A percentile compares a stretch with the other conserved stretches of the same genome.
Evolutionary conservation across 2,329 filamentous ascomycete genomes (phyloP).

Genomic region (Nothopassalora personata): DNA sequence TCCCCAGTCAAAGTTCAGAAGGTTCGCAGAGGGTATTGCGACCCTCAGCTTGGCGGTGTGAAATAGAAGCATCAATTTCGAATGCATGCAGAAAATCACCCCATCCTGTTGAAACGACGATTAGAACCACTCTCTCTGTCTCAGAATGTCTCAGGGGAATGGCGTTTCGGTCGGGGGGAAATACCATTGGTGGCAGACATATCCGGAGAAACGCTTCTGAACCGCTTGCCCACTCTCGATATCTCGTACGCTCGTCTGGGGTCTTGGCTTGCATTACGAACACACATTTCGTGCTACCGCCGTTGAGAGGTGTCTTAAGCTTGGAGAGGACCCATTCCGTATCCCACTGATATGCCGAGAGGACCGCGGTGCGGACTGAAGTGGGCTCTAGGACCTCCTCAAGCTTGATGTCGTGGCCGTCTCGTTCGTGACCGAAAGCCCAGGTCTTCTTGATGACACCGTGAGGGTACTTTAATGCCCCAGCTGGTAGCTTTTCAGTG

Average conservation of each 20-base stretch:
- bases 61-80: slow-evolving; percentile 87
- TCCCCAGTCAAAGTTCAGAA: slow-evolving; percentile 85
- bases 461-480: slow-evolving; percentile 42
- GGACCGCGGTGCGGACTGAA: slow-evolving; percentile 66
- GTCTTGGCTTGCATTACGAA: slow-evolving; percentile 57
- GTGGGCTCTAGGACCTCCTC: slow-evolving; percentile 77
- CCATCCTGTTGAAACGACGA: slow-evolving; percentile 37
- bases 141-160: no score
- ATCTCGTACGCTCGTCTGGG: slow-evolving; percentile 33
- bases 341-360: slow-evolving; percentile 87
- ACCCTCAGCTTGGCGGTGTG: slow-evolving; percentile 68
- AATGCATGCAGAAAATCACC: slow-evolving; percentile 75
- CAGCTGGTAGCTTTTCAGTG: slow-evolving; percentile 2
- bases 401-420: slow-evolving; percentile 71
- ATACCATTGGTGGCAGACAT: slow-evolving; percentile 73
- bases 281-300: slow-evolving; percentile 46
- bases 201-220: slow-evolving; percentile 48
- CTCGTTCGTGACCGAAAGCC: slow-evolving; percentile 57
- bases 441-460: slow-evolving; percentile 80
- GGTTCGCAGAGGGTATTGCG: slow-evolving; percentile 80
- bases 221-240: slow-evolving; percentile 26
- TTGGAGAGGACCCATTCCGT: slow-evolving; percentile 65
- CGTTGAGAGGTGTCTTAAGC: slow-evolving; percentile 56
- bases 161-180: no score
- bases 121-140: no score